Evolutionary conservation across 2,329 filamentous ascomycete species (phyloP).

Genomic region (Balansia obtecta): DNA sequence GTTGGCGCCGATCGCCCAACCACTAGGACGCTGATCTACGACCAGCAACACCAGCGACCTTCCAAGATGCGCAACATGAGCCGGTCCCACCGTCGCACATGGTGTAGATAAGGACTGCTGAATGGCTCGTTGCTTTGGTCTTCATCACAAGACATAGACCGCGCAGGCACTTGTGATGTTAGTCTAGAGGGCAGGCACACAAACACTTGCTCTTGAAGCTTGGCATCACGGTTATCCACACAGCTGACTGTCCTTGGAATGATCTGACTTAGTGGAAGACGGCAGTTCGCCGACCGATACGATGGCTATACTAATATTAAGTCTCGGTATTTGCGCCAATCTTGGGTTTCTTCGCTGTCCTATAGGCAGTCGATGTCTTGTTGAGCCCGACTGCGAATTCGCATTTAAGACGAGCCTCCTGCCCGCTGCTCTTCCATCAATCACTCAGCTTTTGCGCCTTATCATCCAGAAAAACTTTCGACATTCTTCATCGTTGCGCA

Average conservation of each 20-base stretch:
- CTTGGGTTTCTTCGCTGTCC: background rate
- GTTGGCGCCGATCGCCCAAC: background rate
- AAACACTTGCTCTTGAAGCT: background rate
- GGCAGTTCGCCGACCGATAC: background rate
- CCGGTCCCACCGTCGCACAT: constrained; percentile 5
- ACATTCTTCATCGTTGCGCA: background rate
- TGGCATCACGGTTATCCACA: background rate
- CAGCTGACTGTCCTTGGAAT: background rate
- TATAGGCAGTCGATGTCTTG: background rate
- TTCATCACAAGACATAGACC: background rate
- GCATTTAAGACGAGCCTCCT: background rate
- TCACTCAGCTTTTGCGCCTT: background rate
- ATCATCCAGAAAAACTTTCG: background rate
- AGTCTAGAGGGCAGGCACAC: background rate
- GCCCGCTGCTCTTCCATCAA: background rate
- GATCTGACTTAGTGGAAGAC: background rate
- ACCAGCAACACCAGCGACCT: background rate
- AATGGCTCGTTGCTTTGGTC: background rate
- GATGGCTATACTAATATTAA: background rate
- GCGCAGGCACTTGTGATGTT: background rate
- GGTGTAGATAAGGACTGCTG: background rate
- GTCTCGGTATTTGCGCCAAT: background rate
- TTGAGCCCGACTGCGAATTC: background rate
- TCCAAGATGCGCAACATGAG: constrained; percentile 6
- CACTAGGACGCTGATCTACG: constrained; percentile 3